Evolutionary conservation across 2,329 filamentous ascomycete genomes (phyloP).

Genomic region (Ophiognomonia clavigignenti-juglandacearum): DNA sequence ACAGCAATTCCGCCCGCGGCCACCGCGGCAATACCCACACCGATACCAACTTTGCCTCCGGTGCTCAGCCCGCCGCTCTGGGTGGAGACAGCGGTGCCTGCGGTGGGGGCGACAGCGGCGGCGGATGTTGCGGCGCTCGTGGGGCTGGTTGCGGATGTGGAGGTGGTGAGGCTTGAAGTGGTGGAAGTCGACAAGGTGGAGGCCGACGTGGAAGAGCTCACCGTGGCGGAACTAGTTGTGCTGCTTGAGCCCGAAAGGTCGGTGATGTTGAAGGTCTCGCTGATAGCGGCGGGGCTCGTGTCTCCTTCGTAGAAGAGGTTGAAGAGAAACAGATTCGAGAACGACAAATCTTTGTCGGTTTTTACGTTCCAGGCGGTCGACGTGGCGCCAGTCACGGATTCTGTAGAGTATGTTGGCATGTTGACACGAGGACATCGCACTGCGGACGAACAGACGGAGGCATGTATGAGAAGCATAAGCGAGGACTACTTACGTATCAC

Average conservation of each 20-base stretch:
- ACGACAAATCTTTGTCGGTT: background rate
- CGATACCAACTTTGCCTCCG: background rate
- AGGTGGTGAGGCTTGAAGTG: too few species aligned
- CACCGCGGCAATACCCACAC: background rate
- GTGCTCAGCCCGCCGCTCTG: background rate
- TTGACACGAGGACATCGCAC: background rate
- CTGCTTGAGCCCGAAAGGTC: background rate
- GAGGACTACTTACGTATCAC: background rate
- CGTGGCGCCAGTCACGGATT: background rate
- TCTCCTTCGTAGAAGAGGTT: background rate
- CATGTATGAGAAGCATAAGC: background rate
- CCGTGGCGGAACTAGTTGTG: background rate
- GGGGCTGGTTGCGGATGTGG: background rate
- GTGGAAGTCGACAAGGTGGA: background rate
- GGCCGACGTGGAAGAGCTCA: background rate
- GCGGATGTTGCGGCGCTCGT: background rate
- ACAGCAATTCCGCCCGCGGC: background rate
- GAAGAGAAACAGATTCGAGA: background rate
- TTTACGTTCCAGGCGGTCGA: background rate
- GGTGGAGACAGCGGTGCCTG: background rate
- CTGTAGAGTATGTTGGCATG: background rate
- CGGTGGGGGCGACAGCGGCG: background rate
- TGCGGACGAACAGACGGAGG: background rate
- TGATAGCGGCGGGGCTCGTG: background rate
- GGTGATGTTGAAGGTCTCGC: background rate